Percentiles rank a stretch among this genome's conserved stretches.
phyloP scores from a whole-genome alignment of 306 rosid species.

The Nissolia schottii region DNA sequence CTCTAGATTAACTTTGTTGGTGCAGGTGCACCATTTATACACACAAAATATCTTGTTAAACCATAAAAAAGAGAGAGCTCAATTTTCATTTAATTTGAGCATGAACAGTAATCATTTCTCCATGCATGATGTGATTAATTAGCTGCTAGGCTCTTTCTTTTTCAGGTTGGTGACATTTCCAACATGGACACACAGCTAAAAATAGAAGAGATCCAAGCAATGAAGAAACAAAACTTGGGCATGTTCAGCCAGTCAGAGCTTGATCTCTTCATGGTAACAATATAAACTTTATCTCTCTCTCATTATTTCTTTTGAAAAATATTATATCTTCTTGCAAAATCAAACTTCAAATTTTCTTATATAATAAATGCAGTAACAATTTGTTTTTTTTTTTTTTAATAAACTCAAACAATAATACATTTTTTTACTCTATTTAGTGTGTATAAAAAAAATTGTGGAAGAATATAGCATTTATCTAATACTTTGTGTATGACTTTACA shows the following conservation, averaged over 20 bases:
- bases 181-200: conserved; percentile 37
- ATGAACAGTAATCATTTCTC: neutral
- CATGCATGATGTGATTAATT: neutral
- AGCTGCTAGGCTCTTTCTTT: neutral
- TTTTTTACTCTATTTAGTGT: no score
- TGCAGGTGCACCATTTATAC: neutral
- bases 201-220: conserved; percentile 36
- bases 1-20: neutral
- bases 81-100: neutral
- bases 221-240: conserved; percentile 32
- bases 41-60: neutral
- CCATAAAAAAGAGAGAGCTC: neutral
- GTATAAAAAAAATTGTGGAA: no score
- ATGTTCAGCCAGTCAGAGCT: conserved; percentile 57
- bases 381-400: no score
- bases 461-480: no score
- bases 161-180: conserved; percentile 53
- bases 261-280: conserved; percentile 78
- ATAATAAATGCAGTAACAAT: no score
- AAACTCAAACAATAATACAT: no score
- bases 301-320: no score
- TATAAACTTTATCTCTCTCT: neutral
- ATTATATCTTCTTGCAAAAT: no score
- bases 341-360: no score
- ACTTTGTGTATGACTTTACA: neutral